phyloP scores from a whole-genome alignment of 192 early-diverging fungal genomes.

The Dissophora globulifera region DNA sequence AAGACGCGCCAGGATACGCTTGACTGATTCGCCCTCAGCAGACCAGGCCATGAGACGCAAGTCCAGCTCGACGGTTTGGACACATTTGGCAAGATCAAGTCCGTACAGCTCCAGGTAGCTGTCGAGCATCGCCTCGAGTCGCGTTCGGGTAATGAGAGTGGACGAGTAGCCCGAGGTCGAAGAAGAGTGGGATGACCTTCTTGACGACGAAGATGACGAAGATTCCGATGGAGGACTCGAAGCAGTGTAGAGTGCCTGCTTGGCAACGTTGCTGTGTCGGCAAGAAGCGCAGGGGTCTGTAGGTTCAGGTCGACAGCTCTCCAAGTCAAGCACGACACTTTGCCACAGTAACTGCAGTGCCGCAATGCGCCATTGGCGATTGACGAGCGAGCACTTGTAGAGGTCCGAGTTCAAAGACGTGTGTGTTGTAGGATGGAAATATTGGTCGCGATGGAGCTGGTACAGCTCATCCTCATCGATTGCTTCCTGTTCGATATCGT shows the following conservation, averaged over 20 bases:
- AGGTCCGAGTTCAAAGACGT: conserved; percentile 24
- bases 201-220: background rate
- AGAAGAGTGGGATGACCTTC: background rate
- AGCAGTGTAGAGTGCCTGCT: background rate
- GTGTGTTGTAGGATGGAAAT: conserved; percentile 34
- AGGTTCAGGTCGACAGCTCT: conserved; percentile 27
- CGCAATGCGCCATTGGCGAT: conserved; percentile 32
- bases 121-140: conserved; percentile 32
- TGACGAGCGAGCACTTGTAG: conserved; percentile 30
- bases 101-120: conserved; percentile 15
- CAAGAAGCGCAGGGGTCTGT: conserved; percentile 12
- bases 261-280: background rate
- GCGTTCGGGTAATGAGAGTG: background rate
- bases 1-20: conserved; percentile 21
- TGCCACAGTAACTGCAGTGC: conserved; percentile 36
- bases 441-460: conserved; percentile 28
- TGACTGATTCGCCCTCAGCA: conserved; percentile 6
- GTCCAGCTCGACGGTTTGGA: conserved; percentile 30
- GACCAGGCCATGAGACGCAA: conserved; percentile 5
- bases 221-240: background rate
- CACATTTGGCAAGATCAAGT: conserved; percentile 29
- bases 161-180: background rate
- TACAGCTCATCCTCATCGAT: conserved; percentile 8
- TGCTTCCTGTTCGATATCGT: conserved; percentile 13
- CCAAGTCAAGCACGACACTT: conserved; percentile 25